Conservation (phyloP, 2,329 filamentous ascomycete genomes). For the Phyllosticta citriasiana region DNA sequence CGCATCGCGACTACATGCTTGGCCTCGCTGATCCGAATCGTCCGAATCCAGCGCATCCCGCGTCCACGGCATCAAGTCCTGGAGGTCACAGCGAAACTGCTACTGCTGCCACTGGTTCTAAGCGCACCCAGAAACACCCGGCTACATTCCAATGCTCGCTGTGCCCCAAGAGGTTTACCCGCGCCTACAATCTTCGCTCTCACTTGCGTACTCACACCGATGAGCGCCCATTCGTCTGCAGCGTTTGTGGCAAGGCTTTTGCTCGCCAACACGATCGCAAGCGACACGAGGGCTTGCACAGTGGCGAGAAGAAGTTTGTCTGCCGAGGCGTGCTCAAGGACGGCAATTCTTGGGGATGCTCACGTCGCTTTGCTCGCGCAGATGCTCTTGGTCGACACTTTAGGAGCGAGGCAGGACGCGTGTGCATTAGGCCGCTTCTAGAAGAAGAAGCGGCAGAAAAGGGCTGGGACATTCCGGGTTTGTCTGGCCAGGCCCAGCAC, state of each 20-base stretch:
- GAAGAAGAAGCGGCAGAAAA: constrained; percentile 88
- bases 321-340: constrained; percentile 85
- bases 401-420: constrained; percentile 84
- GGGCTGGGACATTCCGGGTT: constrained; percentile 51
- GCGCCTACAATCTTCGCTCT: constrained; percentile 91
- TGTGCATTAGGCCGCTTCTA: constrained; percentile 93
- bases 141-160: constrained; percentile 92
- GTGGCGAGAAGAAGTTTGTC: constrained; percentile 97
- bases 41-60: constrained; percentile 45
- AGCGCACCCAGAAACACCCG: constrained; percentile 93
- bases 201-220: constrained; percentile 95
- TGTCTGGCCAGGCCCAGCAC: constrained; percentile 43
- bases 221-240: constrained; percentile 93
- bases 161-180: constrained; percentile 91
- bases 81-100: neutral
- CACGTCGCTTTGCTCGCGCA: constrained; percentile 83
- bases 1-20: constrained; percentile 67
- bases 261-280: constrained; percentile 96
- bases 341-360: constrained; percentile 82
- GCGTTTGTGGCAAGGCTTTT: constrained; percentile 93
- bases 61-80: neutral
- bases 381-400: constrained; percentile 94
- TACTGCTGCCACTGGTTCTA: constrained; percentile 37
- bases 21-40: constrained; percentile 83
- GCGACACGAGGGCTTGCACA: constrained; percentile 90